Evolutionary conservation across 2,329 filamentous ascomycete genomes (phyloP), one percentile per base, ranked within the genome.

Genomic region (Acephala macrosclerotiorum): DNA sequence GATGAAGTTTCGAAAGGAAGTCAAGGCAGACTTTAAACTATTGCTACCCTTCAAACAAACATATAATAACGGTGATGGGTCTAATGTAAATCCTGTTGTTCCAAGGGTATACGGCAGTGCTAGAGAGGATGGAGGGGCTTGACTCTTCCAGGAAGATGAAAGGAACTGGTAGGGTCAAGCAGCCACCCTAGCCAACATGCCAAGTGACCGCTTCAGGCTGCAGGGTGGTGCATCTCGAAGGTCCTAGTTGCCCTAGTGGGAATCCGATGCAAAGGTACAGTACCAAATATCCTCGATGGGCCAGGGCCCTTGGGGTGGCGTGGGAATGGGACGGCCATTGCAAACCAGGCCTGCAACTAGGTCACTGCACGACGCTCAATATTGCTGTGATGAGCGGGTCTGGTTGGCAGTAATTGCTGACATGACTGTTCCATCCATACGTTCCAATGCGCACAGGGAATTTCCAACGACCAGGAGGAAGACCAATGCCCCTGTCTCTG

Each of bases 11-110:
- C 18, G 63, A 62, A 60, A 62, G 60, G 65, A 60, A 51, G 25
- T 61, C 63, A 68, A 69, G 64, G 66, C 64, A 68, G 61, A 68
- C 47, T 49, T 66, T 66, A 61, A 69, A 62, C 58, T 38, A 63
- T 56, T 62, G 47, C 58, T 64, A 58, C 47, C 64, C 55, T 18
- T 63, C 56, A 29, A 66, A 63, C 60, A 64, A 60, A 67, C 58
- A 67, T 60, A 55, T 60, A 35, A 61, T 33, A 59, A 55, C 58
- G 55, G 60, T 63, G 59, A 63, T 57, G 58, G 40, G 55, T 58
- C 57, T 56, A 66, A 63, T 57, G 60, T 62, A 64, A 66, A 61
- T 63, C 63, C 61, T 55, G 51, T 53, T 33, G 61, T 38, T 33
- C 61, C 66, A 45, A 68, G 57, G 63, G 38, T 65, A 35, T 35